Percentiles rank a stretch among this genome's conserved stretches.
These are phyloP conservation scores for Ascochyta rabiei DNA, from an alignment of 2,329 filamentous ascomycete species.

Conservation along the genomic window DNA sequence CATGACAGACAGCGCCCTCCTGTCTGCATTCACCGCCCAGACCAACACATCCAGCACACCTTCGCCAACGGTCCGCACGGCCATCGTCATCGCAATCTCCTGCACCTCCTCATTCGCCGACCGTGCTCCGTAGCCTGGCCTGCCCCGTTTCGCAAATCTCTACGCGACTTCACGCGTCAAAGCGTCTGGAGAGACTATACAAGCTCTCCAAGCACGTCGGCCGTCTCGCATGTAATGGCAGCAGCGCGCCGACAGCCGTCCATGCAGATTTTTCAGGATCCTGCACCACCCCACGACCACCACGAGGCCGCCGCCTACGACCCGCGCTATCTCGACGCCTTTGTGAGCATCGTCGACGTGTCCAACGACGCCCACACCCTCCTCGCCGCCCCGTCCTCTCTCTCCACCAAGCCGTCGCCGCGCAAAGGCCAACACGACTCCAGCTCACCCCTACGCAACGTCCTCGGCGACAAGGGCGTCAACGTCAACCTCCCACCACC, in stretches of 20 bases:
- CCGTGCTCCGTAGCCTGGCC: slow-evolving; percentile 32
- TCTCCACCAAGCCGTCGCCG: slow-evolving; percentile 65
- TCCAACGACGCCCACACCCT: slow-evolving; percentile 66
- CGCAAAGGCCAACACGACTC: slow-evolving; percentile 66
- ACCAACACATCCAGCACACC: slow-evolving; percentile 22
- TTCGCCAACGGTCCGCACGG: slow-evolving; percentile 21
- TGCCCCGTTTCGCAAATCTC: slow-evolving; percentile 31
- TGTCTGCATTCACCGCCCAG: slow-evolving; percentile 25
- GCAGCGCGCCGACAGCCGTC: slow-evolving; percentile 62
- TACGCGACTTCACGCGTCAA: slow-evolving; percentile 52
- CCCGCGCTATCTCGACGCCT: slow-evolving; percentile 58
- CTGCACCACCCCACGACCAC: slow-evolving; percentile 50
- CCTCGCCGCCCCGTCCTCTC: slow-evolving; percentile 65
- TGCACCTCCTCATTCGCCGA: slow-evolving; percentile 27
- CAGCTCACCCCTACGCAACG: slow-evolving; percentile 64
- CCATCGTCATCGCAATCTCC: slow-evolving; percentile 45
- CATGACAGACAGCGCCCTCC: slow-evolving; percentile 25
- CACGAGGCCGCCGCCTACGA: slow-evolving; percentile 55
- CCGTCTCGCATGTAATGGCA: slow-evolving; percentile 52
- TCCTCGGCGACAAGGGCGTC: slow-evolving; percentile 67
- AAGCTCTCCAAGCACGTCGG: slow-evolving; percentile 34
- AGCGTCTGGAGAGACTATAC: slow-evolving; percentile 38
- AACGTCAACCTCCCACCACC: slow-evolving; percentile 76
- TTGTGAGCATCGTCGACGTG: slow-evolving; percentile 52
- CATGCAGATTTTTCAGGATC: slow-evolving; percentile 66